Conservation (phyloP, 139 green algal genomes). For the Ulvella scutata region DNA sequence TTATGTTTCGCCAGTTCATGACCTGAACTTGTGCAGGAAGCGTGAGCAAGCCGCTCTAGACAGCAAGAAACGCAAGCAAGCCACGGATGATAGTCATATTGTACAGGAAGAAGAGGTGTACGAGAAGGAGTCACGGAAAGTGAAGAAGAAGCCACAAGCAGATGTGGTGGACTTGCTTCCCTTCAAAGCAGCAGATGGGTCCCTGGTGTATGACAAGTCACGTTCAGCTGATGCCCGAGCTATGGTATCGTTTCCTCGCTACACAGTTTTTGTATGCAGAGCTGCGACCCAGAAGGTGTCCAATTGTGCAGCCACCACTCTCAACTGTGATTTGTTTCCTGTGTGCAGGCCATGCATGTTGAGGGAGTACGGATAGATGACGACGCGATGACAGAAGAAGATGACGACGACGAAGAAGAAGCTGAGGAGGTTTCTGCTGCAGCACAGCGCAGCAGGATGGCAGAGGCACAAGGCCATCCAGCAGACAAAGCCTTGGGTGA, state of each 20-base stretch:
- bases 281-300: neutral
- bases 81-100: neutral
- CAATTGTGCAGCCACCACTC: neutral
- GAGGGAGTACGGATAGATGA: conserved; percentile 14
- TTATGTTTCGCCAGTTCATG: neutral
- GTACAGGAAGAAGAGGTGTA: neutral
- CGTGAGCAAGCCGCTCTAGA: neutral
- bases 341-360: conserved; percentile 25
- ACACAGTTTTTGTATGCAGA: too few relatives aligned
- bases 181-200: conserved; percentile 30
- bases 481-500: too few relatives aligned
- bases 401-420: neutral
- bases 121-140: neutral
- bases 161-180: conserved; percentile 16
- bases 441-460: neutral
- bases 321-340: neutral
- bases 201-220: conserved; percentile 24
- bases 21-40: neutral
- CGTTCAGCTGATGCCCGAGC: neutral
- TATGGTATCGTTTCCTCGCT: neutral
- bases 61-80: neutral
- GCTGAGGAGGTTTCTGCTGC: too few relatives aligned
- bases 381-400: neutral
- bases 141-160: neutral
- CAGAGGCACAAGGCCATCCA: neutral